Base-by-base conservation (phyloP, 2,329 filamentous ascomycete species). In the Herpotrichia juniperi region DNA sequence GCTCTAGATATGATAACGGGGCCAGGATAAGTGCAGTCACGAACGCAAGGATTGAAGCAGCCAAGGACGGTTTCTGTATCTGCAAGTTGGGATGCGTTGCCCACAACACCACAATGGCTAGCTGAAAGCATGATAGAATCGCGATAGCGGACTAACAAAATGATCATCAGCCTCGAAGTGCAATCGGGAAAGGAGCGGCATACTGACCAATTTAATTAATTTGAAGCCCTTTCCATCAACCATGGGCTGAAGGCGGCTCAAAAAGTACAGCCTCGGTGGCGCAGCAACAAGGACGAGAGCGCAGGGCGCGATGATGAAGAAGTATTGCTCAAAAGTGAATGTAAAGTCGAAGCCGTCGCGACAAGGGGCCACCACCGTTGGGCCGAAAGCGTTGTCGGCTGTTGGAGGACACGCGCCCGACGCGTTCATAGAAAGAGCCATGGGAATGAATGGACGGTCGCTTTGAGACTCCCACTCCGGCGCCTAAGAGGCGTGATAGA, bases 271-370 rank as follows among this genome's bases (percentile, higher is more conserved):
- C 9, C 51, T 22, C 12, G 50, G 17, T 10, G 47, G 44, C 12
- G 46, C 42, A n/a, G 39, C 19, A 11, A 57, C n/a, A 1, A 57
- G 25, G 19, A 59, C 46, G 17, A 52, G 7, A 4, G 35, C 35
- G 3, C 45, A 52, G 11, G 80, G 80, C 2, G 78, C 61, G 8
- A 81, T 69, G 1, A 74, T 72, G n/a, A 82, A 70, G 44, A 81
- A 72, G 3, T 80, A 67, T 17, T 76, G 69, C 59, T 82, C 79
- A 48, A 83, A 82, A 24, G 71, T 73, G 44, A 81, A 64, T 1
- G 80, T 82, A 48, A 82, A 82, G 51, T 79, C 74, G n/a, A 34
- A 34, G 31, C 31, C 31, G 45, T 67, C 74, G 9, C 79, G 76
- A 49, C 79, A 82, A 19, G 76, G 78, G 9, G 57, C 57, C n/a